A percentile compares a stretch with the other conserved stretches of the same genome.
phyloP scores from a whole-genome alignment of 2,329 filamentous ascomycete genomes.

The Ilyonectria sp. region DNA sequence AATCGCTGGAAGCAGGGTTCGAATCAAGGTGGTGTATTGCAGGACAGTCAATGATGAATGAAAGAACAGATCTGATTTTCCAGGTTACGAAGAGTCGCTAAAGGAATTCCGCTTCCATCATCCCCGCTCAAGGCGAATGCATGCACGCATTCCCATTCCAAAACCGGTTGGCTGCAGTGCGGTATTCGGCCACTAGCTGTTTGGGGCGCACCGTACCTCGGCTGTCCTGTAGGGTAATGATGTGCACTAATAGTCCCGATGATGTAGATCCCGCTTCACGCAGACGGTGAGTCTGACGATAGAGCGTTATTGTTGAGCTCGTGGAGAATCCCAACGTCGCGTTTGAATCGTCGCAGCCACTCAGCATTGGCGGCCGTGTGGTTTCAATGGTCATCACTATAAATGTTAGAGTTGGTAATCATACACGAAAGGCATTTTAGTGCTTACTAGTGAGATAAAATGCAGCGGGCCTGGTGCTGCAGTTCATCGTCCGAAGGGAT shows the following conservation, averaged over 20 bases:
- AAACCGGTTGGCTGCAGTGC: neutral
- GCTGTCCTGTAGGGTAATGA: neutral
- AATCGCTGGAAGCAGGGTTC: neutral
- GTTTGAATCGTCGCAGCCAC: slow-evolving; percentile 71
- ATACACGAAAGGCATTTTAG: neutral
- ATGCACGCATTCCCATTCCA: neutral
- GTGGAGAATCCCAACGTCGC: slow-evolving; percentile 61
- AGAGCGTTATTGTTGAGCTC: neutral
- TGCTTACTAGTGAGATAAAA: slow-evolving; percentile 52
- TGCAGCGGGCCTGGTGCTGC: slow-evolving; percentile 51
- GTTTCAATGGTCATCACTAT: slow-evolving; percentile 71
- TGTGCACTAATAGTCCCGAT: too few species aligned
- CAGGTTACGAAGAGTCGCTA: neutral
- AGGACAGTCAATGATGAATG: neutral
- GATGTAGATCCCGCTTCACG: neutral
- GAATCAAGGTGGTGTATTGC: neutral
- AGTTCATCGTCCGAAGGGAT: slow-evolving; percentile 56
- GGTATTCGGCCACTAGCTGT: neutral
- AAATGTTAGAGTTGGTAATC: neutral
- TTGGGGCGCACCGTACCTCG: neutral
- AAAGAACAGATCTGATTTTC: neutral
- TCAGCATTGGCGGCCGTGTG: slow-evolving; percentile 70
- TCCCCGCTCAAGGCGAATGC: neutral
- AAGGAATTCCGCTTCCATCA: neutral
- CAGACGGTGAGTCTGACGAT: neutral